Base-by-base conservation (phyloP, 495 filamentous ascomycete species). In the Cudoniella acicularis region DNA sequence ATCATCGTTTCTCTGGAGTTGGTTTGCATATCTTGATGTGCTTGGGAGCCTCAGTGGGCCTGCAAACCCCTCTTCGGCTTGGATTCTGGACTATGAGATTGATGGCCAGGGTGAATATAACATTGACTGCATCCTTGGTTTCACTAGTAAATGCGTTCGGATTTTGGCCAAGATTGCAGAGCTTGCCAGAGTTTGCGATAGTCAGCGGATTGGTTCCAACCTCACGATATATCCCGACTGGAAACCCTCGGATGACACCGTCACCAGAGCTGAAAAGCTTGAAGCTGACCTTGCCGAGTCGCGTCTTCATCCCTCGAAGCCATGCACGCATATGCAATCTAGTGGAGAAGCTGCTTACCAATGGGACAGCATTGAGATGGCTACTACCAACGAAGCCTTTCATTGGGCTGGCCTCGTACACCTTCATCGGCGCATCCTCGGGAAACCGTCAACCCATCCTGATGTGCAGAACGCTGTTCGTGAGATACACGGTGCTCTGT, bases 1-100 rank as follows among this genome's bases (percentile, higher is more conserved):
- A 20, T 87, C 86, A 17, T 88, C 85, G 46, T 94, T 96, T 68
- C 80, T 95, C n/a, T 83, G 81, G 42, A 85, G 89, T 36, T 96
- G 91, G 91, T 87, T 93, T 61, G 86, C 87, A 9, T 96, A 95
- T 70, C 78, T 95, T 22, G 91, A 96, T 66, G 83, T 93, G 4
- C 75, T 95, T 43, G 91, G 90, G 23, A 81, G 81, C 54, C 77
- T 96, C 3, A 90, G 85, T 52, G 90, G 91, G 18, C 22, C 48
- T 47, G 80, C 85, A 54, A 79, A 83, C 66, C 73, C 64, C 61
- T 74, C 48, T 18, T 59, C 65, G n/a, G 52, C 46, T 16, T 64
- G 65, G 60, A 58, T 63, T 9, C 30, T 61, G 24, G 76, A 86
- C 40, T 71, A 85, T 49, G 70, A 75, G 54, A 57, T 72, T 3